Evolutionary conservation across 2,329 filamentous ascomycete species (phyloP), one percentile per base, ranked within the genome.

Genomic region (Blumeriella jaapii): DNA sequence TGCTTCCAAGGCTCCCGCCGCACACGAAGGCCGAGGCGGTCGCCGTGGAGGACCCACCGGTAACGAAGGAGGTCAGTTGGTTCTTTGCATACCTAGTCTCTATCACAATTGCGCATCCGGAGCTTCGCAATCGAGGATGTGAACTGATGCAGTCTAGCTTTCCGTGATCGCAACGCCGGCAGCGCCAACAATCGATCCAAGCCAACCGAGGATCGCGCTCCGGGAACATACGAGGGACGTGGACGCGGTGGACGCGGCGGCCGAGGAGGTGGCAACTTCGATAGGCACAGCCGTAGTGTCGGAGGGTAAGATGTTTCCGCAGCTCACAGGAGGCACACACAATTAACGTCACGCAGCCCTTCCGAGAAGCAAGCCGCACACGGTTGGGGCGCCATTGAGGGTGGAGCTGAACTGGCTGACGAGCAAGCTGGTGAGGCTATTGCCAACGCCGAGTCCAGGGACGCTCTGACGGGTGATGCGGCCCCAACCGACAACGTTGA

Each of bases 391-490:
- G 78, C 74, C 56, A 71, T 72, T 52, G 81, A 84, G 57, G 91
- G 86, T 55, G 68, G 78, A 45, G 81, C 81, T 57, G 85, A 93
- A 66, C 77, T 82, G 65, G 82, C 82, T 57, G 91, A 96, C 55
- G 91, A 96, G 72, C 75, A 84, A 64, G 85, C 81, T 52, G 91
- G 82, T 53, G 86, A 93, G 61, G 80, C 75, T 53, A 93, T 95
- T 52, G 91, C 91, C 50, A 73, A 84, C 64, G 67, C 70, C 47
- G 89, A 96, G 58, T 73, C 84, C 65, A 85, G 82, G 65, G 81
- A 85, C 43, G 70, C 65, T 36, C 57, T 62, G 33, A 61, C 59
- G 26, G 71, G 60, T 57, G 59, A 55, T 45, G 62, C 59, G 40
- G 60, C 63, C 46, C 48, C 46, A 31, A 35, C 36, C 7, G 37